These are phyloP conservation scores for Volutella citrinella DNA, from an alignment of 2,329 filamentous ascomycete species.

Conservation along the genomic window DNA sequence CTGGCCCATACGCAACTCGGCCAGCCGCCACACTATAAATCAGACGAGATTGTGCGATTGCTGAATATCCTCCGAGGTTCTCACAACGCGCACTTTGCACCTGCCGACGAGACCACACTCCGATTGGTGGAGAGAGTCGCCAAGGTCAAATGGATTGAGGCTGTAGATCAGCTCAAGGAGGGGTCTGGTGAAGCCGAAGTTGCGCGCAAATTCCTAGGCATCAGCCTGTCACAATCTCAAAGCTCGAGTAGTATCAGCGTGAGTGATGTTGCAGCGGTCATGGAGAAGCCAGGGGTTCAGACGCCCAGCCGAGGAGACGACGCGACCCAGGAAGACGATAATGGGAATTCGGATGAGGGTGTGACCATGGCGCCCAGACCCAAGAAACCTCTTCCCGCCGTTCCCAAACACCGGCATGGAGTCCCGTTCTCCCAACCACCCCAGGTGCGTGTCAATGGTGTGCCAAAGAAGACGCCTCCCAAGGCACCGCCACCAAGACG, in stretches of 20 bases:
- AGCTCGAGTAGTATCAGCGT: conserved; percentile 74
- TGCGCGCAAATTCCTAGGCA: conserved; percentile 62
- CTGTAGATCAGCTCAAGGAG: conserved; percentile 25
- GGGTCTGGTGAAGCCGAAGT: conserved; percentile 42
- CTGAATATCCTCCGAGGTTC: conserved; percentile 66
- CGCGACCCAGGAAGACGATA: conserved; percentile 18
- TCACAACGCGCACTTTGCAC: conserved; percentile 71
- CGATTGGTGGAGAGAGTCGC: conserved; percentile 74
- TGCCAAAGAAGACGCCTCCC: conserved; percentile 40
- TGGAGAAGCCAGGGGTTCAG: conserved; percentile 77
- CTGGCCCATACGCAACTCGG: conserved; percentile 88
- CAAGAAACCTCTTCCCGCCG: conserved; percentile 50
- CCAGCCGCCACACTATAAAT: conserved; percentile 86
- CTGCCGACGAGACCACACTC: conserved; percentile 75
- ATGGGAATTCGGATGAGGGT: conserved; percentile 16
- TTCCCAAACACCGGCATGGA: conserved; percentile 57
- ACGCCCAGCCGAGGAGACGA: conserved; percentile 63
- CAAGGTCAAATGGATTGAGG: conserved; percentile 66
- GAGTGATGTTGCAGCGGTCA: conserved; percentile 73
- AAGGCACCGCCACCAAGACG: conserved; percentile 46
- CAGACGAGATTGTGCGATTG: conserved; percentile 75
- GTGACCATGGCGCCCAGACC: conserved; percentile 26
- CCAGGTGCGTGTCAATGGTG: conserved; percentile 26
- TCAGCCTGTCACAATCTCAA: conserved; percentile 63
- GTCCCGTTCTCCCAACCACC: conserved; percentile 38